These are phyloP conservation scores for Lodderomyces orthopsilosis DNA, from an alignment of 1,139 yeast species.

Conservation along the genomic window DNA sequence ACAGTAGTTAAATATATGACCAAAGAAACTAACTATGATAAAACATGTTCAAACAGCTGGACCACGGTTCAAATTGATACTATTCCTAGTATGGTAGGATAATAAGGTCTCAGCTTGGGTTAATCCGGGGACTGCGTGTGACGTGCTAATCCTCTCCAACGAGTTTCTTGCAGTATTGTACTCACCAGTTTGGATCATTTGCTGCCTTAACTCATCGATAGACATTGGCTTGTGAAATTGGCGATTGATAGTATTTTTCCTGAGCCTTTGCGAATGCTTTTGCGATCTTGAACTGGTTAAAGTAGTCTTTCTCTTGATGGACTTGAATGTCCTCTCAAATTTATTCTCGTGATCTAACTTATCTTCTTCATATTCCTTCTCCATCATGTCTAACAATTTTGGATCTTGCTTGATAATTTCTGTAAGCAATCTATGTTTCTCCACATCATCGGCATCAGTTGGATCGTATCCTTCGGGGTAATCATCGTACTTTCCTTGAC, in stretches of 20 bases:
- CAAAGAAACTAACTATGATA: too few relatives aligned
- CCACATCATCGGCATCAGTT: conserved; percentile 48
- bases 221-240: conserved; percentile 36
- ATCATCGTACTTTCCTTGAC: conserved; percentile 44
- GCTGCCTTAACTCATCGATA: conserved; percentile 35
- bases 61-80: conserved; percentile 25
- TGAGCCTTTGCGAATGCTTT: conserved; percentile 26
- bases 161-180: conserved; percentile 31
- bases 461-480: conserved; percentile 60
- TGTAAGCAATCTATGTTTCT: conserved; percentile 38
- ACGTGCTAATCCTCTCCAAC: conserved; percentile 41
- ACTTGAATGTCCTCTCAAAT: conserved; percentile 32
- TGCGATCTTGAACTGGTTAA: conserved; percentile 17
- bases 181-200: conserved; percentile 44
- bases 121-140: conserved; percentile 51
- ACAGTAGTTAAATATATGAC: too few relatives aligned
- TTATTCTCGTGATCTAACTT: conserved; percentile 20
- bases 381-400: conserved; percentile 33
- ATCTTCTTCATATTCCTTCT: conserved; percentile 18
- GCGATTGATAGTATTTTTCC: conserved; percentile 32
- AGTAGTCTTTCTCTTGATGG: conserved; percentile 35
- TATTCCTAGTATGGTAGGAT: conserved; percentile 43
- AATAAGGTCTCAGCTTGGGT: conserved; percentile 50
- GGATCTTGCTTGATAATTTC: conserved; percentile 37
- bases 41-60: neutral